Evolutionary conservation across 2,329 filamentous ascomycete species (phyloP).

Genomic region (Beauveria australis): DNA sequence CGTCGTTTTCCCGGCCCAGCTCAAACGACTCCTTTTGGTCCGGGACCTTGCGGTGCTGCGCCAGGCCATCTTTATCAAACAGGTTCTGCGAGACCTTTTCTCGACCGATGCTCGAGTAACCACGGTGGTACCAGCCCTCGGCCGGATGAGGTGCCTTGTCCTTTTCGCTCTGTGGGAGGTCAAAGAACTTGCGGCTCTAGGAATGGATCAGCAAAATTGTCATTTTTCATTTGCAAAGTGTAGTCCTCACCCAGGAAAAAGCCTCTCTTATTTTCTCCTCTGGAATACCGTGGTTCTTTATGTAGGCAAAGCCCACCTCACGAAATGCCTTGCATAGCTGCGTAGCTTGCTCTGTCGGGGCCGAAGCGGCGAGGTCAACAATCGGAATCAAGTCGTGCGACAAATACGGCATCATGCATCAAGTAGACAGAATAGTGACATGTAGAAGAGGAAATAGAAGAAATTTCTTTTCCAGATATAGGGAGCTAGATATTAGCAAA

Average conservation of each 20-base stretch:
- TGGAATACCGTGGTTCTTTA: conserved; percentile 27
- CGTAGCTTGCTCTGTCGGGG: conserved; percentile 5
- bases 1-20: conserved; percentile 26
- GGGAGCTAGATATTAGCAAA: too few relatives aligned
- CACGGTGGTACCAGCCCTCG: conserved; percentile 27
- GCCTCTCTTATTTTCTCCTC: conserved; percentile 27
- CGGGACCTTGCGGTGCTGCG: conserved; percentile 17
- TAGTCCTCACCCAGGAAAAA: conserved; percentile 24
- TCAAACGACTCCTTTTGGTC: conserved; percentile 32
- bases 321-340: conserved; percentile 23
- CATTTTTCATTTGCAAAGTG: not conserved
- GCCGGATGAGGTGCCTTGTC: conserved; percentile 24
- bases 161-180: conserved; percentile 23
- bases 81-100: conserved; percentile 27
- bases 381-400: not conserved
- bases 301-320: conserved; percentile 25
- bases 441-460: not conserved
- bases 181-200: conserved; percentile 24
- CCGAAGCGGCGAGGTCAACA: conserved; percentile 1
- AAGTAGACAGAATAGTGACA: not conserved
- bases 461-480: too few relatives aligned
- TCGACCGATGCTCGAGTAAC: conserved; percentile 27
- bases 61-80: conserved; percentile 15
- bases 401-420: not conserved
- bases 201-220: not conserved